Evolutionary conservation across 176 grass and related monocot genomes (phyloP).

Genomic region (Oryza longistaminata): DNA sequence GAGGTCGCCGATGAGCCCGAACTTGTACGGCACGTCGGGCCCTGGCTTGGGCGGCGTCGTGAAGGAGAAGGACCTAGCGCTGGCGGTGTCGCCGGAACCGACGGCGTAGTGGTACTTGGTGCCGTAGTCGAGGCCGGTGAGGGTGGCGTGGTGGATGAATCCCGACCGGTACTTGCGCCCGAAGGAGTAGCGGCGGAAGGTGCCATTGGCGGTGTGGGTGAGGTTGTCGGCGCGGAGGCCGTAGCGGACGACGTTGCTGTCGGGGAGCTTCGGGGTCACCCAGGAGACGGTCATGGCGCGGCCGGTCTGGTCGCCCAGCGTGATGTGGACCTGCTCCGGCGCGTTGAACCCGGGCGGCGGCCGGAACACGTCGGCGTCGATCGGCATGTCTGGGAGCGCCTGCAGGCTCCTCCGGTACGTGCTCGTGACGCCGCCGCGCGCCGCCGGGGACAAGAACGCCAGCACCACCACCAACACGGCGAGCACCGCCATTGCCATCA

Average conservation of each 20-base stretch:
- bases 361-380: conserved; percentile 59
- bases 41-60: conserved; percentile 58
- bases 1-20: conserved; percentile 76
- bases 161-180: conserved; percentile 49
- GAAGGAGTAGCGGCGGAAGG: conserved; percentile 46
- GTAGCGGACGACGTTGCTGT: conserved; percentile 54
- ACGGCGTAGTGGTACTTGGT: conserved; percentile 69
- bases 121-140: conserved; percentile 46
- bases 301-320: conserved; percentile 57
- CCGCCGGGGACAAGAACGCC: background rate
- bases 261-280: conserved; percentile 45
- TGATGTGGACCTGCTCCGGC: conserved; percentile 70
- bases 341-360: conserved; percentile 52
- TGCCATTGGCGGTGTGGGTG: conserved; percentile 32
- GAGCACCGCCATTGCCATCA: background rate
- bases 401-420: conserved; percentile 21
- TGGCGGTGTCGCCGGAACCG: conserved; percentile 45
- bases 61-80: conserved; percentile 60
- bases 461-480: background rate
- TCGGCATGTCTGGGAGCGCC: conserved; percentile 33
- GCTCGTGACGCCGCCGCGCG: conserved; percentile 40
- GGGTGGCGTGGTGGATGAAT: conserved; percentile 59
- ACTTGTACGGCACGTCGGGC: conserved; percentile 61
- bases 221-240: conserved; percentile 45
- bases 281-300: conserved; percentile 60